These are phyloP conservation scores for Verticillium tricorpus DNA, from an alignment of 2,329 filamentous ascomycete genomes.

Conservation along the genomic window DNA sequence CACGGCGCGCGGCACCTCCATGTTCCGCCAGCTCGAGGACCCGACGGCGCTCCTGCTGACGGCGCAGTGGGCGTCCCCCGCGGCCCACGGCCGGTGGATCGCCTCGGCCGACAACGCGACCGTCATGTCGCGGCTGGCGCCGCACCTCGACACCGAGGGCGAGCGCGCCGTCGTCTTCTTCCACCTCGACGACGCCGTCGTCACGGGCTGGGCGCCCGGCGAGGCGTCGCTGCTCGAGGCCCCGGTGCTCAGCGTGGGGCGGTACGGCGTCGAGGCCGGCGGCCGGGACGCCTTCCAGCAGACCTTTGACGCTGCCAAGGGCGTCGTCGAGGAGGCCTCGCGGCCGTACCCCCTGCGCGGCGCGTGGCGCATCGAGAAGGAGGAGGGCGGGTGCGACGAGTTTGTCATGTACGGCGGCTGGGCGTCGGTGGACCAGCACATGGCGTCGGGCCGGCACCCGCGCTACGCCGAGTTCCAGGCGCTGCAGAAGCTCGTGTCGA, in stretches of 20 bases:
- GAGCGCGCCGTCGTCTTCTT: constrained; percentile 29
- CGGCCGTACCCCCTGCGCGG: constrained; percentile 27
- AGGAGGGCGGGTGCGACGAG: constrained; percentile 26
- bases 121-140: constrained; percentile 26
- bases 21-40: constrained; percentile 31
- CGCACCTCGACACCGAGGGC: constrained; percentile 26
- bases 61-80: constrained; percentile 38
- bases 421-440: constrained; percentile 27
- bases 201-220: constrained; percentile 5
- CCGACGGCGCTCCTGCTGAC: constrained; percentile 35
- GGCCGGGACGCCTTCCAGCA: constrained; percentile 26
- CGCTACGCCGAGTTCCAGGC: constrained; percentile 14
- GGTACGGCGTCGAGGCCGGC: constrained; percentile 23
- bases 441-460: not conserved
- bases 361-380: constrained; percentile 38
- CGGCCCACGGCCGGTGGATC: constrained; percentile 38
- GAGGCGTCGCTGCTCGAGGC: constrained; percentile 6
- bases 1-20: constrained; percentile 24
- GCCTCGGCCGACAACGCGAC: constrained; percentile 32
- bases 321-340: constrained; percentile 21
- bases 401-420: constrained; percentile 36
- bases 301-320: constrained; percentile 27
- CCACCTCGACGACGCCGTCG: constrained; percentile 32
- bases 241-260: constrained; percentile 32
- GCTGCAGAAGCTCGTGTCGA: constrained; percentile 16